Evolutionary conservation across 2,329 filamentous ascomycete species (phyloP).

Genomic region (Botrytis cinerea): DNA sequence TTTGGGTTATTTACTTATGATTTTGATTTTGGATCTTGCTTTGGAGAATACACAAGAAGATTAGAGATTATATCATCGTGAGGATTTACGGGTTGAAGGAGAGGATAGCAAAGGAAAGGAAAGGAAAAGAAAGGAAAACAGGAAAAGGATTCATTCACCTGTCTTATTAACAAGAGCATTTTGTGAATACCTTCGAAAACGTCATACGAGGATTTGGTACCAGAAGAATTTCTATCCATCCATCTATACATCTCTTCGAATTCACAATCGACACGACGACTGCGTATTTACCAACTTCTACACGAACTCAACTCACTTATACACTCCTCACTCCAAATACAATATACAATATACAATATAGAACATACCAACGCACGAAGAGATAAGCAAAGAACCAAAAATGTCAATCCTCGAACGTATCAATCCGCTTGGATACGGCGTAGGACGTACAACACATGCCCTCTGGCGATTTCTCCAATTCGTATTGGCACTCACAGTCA

Average conservation of each 20-base stretch:
- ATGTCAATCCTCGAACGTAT: constrained; percentile 16
- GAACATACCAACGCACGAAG: background rate
- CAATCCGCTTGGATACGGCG: constrained; percentile 5
- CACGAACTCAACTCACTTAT: background rate
- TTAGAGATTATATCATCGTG: background rate
- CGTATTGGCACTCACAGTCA: constrained; percentile 72
- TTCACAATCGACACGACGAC: background rate
- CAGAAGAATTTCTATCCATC: background rate
- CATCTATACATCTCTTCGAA: background rate
- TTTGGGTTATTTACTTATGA: background rate
- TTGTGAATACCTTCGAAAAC: background rate
- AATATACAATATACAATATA: background rate
- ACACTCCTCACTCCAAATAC: background rate
- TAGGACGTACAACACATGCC: constrained; percentile 46
- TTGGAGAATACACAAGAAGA: background rate
- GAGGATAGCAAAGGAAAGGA: background rate
- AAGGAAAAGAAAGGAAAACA: background rate
- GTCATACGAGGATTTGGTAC: background rate
- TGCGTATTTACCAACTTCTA: background rate
- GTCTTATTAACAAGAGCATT: background rate
- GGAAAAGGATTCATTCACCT: background rate
- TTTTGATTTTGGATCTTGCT: background rate
- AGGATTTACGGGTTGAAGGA: background rate
- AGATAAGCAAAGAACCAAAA: background rate
- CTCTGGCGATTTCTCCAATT: constrained; percentile 75